A percentile compares a stretch with the other conserved stretches of the same genome.
phyloP scores from a whole-genome alignment of 345 rosid genomes.

The Eucalyptus microcorys region DNA sequence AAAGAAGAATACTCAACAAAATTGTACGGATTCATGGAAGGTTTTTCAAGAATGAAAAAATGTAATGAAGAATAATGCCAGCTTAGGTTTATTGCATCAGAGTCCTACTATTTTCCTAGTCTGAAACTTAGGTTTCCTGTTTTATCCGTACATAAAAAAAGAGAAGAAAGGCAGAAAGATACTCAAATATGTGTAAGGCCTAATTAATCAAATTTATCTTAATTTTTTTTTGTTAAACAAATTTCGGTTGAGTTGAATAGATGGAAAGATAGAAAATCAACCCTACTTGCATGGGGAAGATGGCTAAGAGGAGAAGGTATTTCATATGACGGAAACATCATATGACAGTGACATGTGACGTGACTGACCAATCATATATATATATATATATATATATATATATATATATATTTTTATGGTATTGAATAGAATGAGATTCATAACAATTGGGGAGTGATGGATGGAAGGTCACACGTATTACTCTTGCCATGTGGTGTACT shows the following conservation, averaged over 20 bases:
- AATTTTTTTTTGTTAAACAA: no score
- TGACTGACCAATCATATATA: accelerated
- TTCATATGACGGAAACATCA: accelerated
- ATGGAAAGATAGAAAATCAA: not conserved
- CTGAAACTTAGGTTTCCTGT: not conserved
- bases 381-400: no score
- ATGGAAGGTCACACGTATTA: not conserved
- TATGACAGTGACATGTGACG: accelerated
- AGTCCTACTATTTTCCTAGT: not conserved
- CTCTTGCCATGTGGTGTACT: not conserved
- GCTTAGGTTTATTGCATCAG: not conserved
- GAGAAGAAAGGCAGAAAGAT: not conserved
- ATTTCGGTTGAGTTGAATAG: accelerated
- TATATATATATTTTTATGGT: not conserved
- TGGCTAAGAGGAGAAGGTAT: accelerated
- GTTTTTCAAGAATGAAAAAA: not conserved
- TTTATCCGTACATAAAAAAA: not conserved
- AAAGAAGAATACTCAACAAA: not conserved
- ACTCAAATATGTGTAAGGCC: not conserved
- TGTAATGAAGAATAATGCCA: not conserved
- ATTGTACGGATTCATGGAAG: not conserved
- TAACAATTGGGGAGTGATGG: not conserved
- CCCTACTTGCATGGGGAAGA: not conserved
- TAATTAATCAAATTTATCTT: not conserved
- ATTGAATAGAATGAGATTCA: not conserved